A percentile compares a stretch with the other conserved stretches of the same genome.
Conservation (phyloP, 2,329 filamentous ascomycete species). For the Decorospora gaudefroyi region DNA sequence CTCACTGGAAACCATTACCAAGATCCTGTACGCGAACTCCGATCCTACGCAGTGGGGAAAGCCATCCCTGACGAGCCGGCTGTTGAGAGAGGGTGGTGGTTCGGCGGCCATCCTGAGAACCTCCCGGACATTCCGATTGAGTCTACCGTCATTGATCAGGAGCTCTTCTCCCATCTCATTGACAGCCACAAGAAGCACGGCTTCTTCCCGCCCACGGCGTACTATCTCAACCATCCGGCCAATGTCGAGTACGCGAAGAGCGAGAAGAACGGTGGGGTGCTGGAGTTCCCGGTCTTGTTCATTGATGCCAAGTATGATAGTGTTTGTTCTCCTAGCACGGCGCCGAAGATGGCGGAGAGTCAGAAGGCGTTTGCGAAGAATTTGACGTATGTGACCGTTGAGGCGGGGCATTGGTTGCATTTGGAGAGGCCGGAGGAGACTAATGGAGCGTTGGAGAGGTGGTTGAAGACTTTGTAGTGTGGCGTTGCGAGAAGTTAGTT, state of each 20-base stretch:
- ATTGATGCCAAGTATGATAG: constrained; percentile 49
- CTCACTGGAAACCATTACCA: constrained; percentile 30
- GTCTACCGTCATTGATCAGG: constrained; percentile 35
- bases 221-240: constrained; percentile 52
- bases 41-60: constrained; percentile 33
- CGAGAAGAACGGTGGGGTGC: constrained; percentile 42
- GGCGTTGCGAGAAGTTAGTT: no score
- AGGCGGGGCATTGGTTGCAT: constrained; percentile 41
- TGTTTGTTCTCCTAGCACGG: constrained; percentile 38
- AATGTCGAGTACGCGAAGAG: constrained; percentile 52
- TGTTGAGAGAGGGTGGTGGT: constrained; percentile 40
- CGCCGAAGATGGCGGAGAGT: constrained; percentile 41
- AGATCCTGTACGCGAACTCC: constrained; percentile 29
- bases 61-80: constrained; percentile 22
- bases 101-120: constrained; percentile 32
- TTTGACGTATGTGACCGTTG: constrained; percentile 53
- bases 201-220: constrained; percentile 47
- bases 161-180: constrained; percentile 33
- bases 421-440: constrained; percentile 34
- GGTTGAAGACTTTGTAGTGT: constrained; percentile 21
- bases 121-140: constrained; percentile 41
- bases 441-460: constrained; percentile 31
- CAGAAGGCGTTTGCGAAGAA: constrained; percentile 46
- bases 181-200: constrained; percentile 50
- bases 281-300: constrained; percentile 47